These are phyloP conservation scores for Pichia heedii DNA, from an alignment of 805 yeast genomes.

Conservation along the genomic window DNA sequence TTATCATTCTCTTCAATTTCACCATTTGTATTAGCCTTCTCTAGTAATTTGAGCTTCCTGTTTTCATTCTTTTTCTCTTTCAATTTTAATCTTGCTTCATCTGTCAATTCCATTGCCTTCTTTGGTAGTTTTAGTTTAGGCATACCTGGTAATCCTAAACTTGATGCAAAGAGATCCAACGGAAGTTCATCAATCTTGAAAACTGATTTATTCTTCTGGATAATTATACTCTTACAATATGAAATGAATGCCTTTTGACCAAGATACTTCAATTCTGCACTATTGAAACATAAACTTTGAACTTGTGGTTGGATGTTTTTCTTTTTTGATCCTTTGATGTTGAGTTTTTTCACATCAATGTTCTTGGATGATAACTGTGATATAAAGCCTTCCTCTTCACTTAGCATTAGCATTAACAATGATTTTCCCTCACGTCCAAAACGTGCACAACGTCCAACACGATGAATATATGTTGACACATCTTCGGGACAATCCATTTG, in stretches of 20 bases:
- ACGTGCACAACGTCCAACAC: conserved; percentile 87
- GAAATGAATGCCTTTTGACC: conserved; percentile 96
- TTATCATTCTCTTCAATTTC: conserved; percentile 36
- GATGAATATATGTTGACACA: conserved; percentile 77
- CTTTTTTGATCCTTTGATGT: conserved; percentile 63
- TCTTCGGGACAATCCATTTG: conserved; percentile 92
- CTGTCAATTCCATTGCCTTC: conserved; percentile 30
- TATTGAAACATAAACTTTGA: conserved; percentile 84
- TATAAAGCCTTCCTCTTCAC: conserved; percentile 72
- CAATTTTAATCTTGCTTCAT: conserved; percentile 31
- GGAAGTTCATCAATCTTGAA: conserved; percentile 74
- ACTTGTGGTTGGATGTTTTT: conserved; percentile 73
- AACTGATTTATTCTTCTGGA: conserved; percentile 81
- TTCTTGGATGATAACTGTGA: conserved; percentile 50
- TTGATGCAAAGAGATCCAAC: conserved; percentile 73
- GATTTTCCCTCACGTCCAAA: conserved; percentile 81
- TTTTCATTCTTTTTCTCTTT: conserved; percentile 78
- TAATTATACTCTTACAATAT: conserved; percentile 72
- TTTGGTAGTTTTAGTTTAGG: conserved; percentile 76
- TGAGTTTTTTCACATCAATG: conserved; percentile 64
- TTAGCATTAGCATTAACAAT: conserved; percentile 70
- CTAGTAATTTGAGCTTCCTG: conserved; percentile 52
- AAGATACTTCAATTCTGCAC: conserved; percentile 82
- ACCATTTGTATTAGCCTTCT: conserved; percentile 57
- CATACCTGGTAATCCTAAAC: conserved; percentile 92